Evolutionary conservation across 2,329 filamentous ascomycete species (phyloP), one percentile per base, ranked within the genome.

Genomic region (Pseudocercospora vitis): DNA sequence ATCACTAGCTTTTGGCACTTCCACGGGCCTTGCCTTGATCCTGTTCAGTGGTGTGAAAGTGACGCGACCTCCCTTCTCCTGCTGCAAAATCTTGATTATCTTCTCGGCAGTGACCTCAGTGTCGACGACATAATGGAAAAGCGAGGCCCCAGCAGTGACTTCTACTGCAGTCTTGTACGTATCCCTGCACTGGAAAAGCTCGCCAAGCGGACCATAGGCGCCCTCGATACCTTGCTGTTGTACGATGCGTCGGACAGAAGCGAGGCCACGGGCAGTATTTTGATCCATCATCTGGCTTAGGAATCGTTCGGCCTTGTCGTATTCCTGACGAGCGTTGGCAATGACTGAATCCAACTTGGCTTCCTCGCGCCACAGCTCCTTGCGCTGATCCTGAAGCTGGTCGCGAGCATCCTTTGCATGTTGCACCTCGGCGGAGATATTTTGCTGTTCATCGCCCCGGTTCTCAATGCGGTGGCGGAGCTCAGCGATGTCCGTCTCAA

Each of bases 121-220:
- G 70, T 99, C 92, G 37, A 97, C 92, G 8, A 99, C 85, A 62
- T 96, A 96, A 72, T 99, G 90, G 74, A 99, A 99, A 7, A 99
- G 79, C 69, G 90, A 95, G 59, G 86, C 86, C 14, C 94, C 94
- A 2, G 92, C 94, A 48, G 91, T 94, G 63, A 56, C 53, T 29
- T 56, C 53, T 4, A 52, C 53, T n/a, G 53, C 53, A 2, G 53
- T 56, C 37, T 52, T 56, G 39, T 52, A 56, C 16, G 37, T 48
- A 3, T 37, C 31, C 4, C 31, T 45, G 24, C 37, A 46, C 12
- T 91, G 84, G 64, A 97, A 84, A n/a, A 99, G 81, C 70, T 99
- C 95, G 3, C 92, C 91, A 31, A 99, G 74, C 0, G 91, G 95
- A 46, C 95, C 94, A 68, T 96, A 95, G 1, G 94, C 90, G 21